Conservation (phyloP, 495 filamentous ascomycete species). For the Jackrogersella minutella region DNA sequence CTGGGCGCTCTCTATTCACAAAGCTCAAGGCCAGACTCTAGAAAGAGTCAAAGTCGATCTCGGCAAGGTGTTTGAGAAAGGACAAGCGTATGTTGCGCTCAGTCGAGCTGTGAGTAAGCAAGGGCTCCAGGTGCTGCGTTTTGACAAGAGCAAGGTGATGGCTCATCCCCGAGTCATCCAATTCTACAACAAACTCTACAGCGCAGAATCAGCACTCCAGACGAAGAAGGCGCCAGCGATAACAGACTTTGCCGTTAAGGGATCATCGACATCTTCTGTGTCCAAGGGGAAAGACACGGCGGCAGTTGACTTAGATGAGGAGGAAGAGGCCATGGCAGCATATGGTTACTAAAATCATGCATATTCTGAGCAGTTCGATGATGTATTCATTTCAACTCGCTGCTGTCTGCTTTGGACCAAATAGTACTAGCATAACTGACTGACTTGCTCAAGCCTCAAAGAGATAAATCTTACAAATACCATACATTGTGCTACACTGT, state of each 20-base stretch:
- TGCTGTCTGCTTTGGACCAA: neutral
- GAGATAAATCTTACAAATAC: neutral
- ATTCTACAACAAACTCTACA: slow-evolving; percentile 85
- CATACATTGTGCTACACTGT: neutral
- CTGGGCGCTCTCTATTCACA: slow-evolving; percentile 97
- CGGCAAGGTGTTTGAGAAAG: slow-evolving; percentile 92
- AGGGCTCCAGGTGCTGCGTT: slow-evolving; percentile 87
- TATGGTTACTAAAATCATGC: slow-evolving; percentile 45
- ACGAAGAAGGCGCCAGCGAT: slow-evolving; percentile 42
- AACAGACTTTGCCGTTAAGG: slow-evolving; percentile 41
- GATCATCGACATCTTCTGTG: slow-evolving; percentile 3
- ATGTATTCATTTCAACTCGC: neutral
- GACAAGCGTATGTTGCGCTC: slow-evolving; percentile 85
- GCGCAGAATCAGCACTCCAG: slow-evolving; percentile 55
- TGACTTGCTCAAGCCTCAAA: neutral
- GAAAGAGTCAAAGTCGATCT: slow-evolving; percentile 95
- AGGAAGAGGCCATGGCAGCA: slow-evolving; percentile 50
- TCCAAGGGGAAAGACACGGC: slow-evolving; percentile 18
- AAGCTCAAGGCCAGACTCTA: slow-evolving; percentile 95
- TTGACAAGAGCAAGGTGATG: slow-evolving; percentile 91
- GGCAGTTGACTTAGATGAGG: slow-evolving; percentile 44
- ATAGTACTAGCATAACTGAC: neutral
- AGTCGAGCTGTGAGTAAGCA: slow-evolving; percentile 85
- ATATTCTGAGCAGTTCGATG: neutral
- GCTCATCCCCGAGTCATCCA: slow-evolving; percentile 85